Percentiles rank a stretch among this genome's conserved stretches.
Evolutionary conservation across 306 rosid genomes (phyloP).

Genomic region (Parietaria judaica): DNA sequence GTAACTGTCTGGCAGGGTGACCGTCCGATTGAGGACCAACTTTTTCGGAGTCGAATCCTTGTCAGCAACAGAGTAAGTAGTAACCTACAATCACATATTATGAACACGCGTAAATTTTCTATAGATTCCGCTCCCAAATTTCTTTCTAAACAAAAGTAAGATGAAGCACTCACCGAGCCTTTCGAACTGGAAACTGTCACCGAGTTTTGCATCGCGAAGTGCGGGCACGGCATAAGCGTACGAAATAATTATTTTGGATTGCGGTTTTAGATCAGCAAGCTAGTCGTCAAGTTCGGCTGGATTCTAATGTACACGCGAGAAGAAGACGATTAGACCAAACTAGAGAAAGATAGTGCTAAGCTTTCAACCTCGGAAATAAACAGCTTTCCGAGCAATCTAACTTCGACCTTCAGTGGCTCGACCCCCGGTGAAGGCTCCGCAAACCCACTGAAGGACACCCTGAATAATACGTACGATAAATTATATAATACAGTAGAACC

Average conservation of each 20-base stretch:
- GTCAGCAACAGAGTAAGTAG: constrained; percentile 81
- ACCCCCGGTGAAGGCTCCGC: constrained; percentile 72
- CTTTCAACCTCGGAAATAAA: constrained; percentile 76
- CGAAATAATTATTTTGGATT: constrained; percentile 53
- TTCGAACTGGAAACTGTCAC: constrained; percentile 87
- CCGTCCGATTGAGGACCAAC: constrained; percentile 79
- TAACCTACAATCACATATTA: constrained; percentile 44
- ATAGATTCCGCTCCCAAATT: too few species aligned
- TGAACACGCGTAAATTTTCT: too few species aligned
- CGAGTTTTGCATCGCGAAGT: constrained; percentile 46
- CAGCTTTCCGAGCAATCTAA: constrained; percentile 75
- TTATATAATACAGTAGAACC: too few species aligned
- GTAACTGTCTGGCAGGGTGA: constrained; percentile 69
- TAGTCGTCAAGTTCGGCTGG: constrained; percentile 92
- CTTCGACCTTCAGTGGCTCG: constrained; percentile 78
- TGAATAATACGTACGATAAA: constrained; percentile 8
- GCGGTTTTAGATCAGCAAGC: constrained; percentile 76
- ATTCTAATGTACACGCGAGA: constrained; percentile 39
- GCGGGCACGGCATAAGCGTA: constrained; percentile 58
- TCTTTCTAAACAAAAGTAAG: too few species aligned
- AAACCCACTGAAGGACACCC: constrained; percentile 98
- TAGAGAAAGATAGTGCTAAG: neutral
- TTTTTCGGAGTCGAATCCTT: constrained; percentile 69
- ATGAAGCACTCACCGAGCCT: constrained; percentile 18
- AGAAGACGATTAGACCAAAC: constrained; percentile 1